Percentiles rank a stretch among this genome's conserved stretches.
phyloP scores from a whole-genome alignment of 2,329 filamentous ascomycete species.

The Dryadomyces sulphureus region DNA sequence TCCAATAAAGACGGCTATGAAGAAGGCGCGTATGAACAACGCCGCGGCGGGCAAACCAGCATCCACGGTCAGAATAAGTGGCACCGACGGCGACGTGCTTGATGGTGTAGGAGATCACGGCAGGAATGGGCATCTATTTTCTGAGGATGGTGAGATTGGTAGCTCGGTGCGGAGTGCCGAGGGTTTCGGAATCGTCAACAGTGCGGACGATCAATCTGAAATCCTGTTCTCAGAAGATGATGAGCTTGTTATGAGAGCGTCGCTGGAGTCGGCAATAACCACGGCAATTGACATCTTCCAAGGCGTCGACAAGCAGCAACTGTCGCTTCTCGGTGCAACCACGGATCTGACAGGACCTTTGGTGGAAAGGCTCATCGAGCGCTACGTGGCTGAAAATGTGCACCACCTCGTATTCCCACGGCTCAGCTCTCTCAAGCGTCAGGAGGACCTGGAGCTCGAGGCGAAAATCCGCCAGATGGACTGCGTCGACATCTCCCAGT shows the following conservation, averaged over 20 bases:
- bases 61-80: conserved; percentile 9
- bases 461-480: conserved; percentile 86
- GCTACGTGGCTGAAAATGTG: conserved; percentile 85
- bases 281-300: conserved; percentile 93
- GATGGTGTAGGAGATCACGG: neutral
- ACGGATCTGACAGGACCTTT: conserved; percentile 86
- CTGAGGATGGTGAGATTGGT: neutral
- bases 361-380: conserved; percentile 87
- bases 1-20: conserved; percentile 39
- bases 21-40: conserved; percentile 38
- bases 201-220: conserved; percentile 25
- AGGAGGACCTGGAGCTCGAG: conserved; percentile 79
- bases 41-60: conserved; percentile 15
- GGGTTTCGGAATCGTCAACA: neutral
- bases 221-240: conserved; percentile 73
- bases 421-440: conserved; percentile 59
- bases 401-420: conserved; percentile 81
- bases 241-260: conserved; percentile 77
- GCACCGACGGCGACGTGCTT: neutral
- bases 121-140: neutral
- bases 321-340: conserved; percentile 80
- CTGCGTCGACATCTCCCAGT: conserved; percentile 83
- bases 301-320: conserved; percentile 84
- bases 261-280: conserved; percentile 82
- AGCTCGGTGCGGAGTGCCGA: neutral